Conservation (phyloP, 1,284 basidiomycete genomes). For the Neotropicomus parvogracilis region DNA sequence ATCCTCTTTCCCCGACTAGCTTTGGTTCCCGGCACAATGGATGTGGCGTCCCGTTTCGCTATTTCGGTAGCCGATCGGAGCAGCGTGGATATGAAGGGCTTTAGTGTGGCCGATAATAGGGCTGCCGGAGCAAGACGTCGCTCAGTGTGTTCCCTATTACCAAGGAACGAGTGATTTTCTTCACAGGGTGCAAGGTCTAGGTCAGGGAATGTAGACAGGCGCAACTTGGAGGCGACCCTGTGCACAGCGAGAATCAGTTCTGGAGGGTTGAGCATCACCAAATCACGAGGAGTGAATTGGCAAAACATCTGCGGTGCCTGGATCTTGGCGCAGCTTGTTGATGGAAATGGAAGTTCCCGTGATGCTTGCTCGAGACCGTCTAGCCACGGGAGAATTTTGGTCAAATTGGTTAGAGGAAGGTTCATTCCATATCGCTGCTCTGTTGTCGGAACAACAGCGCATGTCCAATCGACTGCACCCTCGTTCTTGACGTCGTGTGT, state of each 20-base stretch:
- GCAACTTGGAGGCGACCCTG: conserved; percentile 18
- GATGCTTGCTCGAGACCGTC: conserved; percentile 18
- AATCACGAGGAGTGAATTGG: conserved; percentile 23
- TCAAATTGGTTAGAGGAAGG: conserved; percentile 24
- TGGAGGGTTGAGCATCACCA: conserved; percentile 23
- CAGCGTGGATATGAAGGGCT: conserved; percentile 28
- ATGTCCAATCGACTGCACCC: conserved; percentile 22
- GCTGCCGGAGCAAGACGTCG: conserved; percentile 27
- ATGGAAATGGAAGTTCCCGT: conserved; percentile 2
- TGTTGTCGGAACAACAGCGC: conserved; percentile 21
- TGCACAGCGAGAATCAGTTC: conserved; percentile 31
- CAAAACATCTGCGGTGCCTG: conserved; percentile 10
- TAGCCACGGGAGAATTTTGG: conserved; percentile 16
- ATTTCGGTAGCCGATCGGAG: conserved; percentile 28
- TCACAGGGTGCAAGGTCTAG: conserved; percentile 8
- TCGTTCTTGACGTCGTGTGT: conserved; percentile 25
- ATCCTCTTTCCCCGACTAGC: conserved; percentile 20
- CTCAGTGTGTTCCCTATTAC: conserved; percentile 16
- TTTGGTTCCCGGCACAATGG: conserved; percentile 15
- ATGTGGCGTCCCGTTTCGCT: conserved; percentile 29
- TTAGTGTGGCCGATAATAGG: conserved; percentile 29
- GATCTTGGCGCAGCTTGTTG: conserved; percentile 2
- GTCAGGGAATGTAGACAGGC: conserved; percentile 23
- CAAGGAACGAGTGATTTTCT: conserved; percentile 8
- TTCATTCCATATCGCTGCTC: conserved; percentile 23